Conservation (phyloP, 2,329 filamentous ascomycete genomes). For the Orbilia ellipsospora region DNA sequence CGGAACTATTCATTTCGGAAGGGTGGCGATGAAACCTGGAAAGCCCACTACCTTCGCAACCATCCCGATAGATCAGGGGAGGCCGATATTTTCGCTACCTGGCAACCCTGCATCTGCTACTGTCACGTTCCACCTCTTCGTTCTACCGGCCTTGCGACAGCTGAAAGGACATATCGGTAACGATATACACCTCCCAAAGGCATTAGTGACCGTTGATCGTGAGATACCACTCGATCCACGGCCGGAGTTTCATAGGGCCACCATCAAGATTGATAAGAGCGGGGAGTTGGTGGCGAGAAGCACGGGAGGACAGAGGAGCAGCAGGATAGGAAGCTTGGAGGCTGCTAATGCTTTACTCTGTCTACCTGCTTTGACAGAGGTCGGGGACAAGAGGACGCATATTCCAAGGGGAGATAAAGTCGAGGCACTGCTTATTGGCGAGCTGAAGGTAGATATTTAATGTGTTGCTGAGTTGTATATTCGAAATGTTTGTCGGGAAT, state of each 20-base stretch:
- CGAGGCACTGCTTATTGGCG: constrained; percentile 82
- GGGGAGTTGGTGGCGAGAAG: constrained; percentile 79
- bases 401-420: constrained; percentile 63
- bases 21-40: constrained; percentile 96
- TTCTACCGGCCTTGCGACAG: constrained; percentile 85
- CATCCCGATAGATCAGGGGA: constrained; percentile 70
- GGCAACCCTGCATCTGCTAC: constrained; percentile 94
- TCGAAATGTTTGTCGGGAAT: constrained; percentile 11
- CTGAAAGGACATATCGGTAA: constrained; percentile 73
- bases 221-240: constrained; percentile 79
- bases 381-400: constrained; percentile 74
- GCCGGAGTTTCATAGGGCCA: constrained; percentile 89
- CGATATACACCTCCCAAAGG: constrained; percentile 73
- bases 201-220: constrained; percentile 77
- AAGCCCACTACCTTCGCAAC: constrained; percentile 98
- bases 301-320: constrained; percentile 91
- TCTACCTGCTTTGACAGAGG: constrained; percentile 73
- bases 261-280: constrained; percentile 71
- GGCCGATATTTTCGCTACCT: constrained; percentile 87
- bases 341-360: constrained; percentile 88
- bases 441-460: constrained; percentile 60
- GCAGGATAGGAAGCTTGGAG: constrained; percentile 85
- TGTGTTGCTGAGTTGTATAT: constrained; percentile 36
- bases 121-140: constrained; percentile 93
- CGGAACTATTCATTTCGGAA: constrained; percentile 94